Evolutionary conservation across 148 eudicot genomes (phyloP).

Genomic region (Nepenthes gracilis): DNA sequence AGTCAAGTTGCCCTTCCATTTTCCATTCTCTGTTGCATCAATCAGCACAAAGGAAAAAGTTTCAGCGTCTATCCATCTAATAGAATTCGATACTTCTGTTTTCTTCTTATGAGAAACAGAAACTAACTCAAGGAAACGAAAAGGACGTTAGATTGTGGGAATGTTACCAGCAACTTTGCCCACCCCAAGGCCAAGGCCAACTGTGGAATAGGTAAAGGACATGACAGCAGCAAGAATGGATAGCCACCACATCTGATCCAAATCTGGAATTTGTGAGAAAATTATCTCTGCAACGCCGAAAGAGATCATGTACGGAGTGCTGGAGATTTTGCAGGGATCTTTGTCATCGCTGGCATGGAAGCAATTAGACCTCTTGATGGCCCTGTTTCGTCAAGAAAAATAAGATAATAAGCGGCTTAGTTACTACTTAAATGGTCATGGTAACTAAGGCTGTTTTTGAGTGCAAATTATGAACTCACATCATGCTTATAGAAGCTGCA

Average conservation of each 20-base stretch:
- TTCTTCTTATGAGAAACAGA: not conserved
- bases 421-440: too few species aligned
- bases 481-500: slow-evolving; percentile 67
- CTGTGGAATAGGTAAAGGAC: slow-evolving; percentile 73
- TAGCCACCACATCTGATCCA: slow-evolving; percentile 76
- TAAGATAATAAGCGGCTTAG: not conserved
- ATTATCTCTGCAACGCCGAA: slow-evolving; percentile 53
- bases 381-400: slow-evolving; percentile 28
- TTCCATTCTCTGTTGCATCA: not conserved
- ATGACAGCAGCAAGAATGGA: slow-evolving; percentile 77
- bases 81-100: not conserved
- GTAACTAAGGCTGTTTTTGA: too few species aligned
- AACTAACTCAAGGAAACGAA: slow-evolving; percentile 11
- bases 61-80: not conserved
- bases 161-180: slow-evolving; percentile 50
- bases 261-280: slow-evolving; percentile 70
- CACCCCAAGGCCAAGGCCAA: slow-evolving; percentile 74
- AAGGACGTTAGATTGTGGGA: not conserved
- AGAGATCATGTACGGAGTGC: slow-evolving; percentile 63
- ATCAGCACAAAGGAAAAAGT: not conserved
- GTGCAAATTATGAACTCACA: slow-evolving; percentile 20
- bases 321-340: slow-evolving; percentile 37
- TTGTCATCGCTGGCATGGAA: slow-evolving; percentile 43
- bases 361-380: slow-evolving; percentile 60
- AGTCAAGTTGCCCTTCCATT: not conserved